Evolutionary conservation across 495 filamentous ascomycete genomes (phyloP).

Genomic region (Darksidea phi): DNA sequence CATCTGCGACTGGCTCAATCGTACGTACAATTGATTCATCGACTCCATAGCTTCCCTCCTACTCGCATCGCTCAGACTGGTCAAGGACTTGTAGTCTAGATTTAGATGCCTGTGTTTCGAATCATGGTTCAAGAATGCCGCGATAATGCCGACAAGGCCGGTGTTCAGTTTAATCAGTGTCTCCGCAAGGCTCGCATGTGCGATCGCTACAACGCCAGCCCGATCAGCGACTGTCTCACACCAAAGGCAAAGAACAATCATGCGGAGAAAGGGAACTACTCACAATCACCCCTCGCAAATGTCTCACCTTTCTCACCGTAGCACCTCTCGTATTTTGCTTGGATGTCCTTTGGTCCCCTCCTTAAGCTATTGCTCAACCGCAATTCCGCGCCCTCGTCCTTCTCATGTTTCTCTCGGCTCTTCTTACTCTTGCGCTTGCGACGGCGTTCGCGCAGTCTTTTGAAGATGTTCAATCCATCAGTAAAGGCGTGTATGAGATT

Average conservation of each 20-base stretch:
- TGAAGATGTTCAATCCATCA: slow-evolving; percentile 37
- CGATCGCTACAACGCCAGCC: slow-evolving; percentile 29
- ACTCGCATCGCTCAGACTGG: slow-evolving; percentile 42
- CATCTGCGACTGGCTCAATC: slow-evolving; percentile 34
- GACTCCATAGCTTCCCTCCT: slow-evolving; percentile 40
- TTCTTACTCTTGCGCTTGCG: slow-evolving; percentile 35
- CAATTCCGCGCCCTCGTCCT: slow-evolving; percentile 28
- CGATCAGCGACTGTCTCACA: background rate
- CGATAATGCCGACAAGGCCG: slow-evolving; percentile 46
- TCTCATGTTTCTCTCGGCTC: background rate
- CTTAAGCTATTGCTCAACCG: slow-evolving; percentile 38
- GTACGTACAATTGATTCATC: slow-evolving; percentile 38
- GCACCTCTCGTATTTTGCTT: slow-evolving; percentile 37
- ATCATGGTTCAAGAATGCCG: slow-evolving; percentile 41
- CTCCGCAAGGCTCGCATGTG: slow-evolving; percentile 42
- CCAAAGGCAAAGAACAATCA: slow-evolving; percentile 14
- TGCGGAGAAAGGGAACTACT: slow-evolving; percentile 4
- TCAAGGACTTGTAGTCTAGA: slow-evolving; percentile 44
- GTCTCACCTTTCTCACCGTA: slow-evolving; percentile 32
- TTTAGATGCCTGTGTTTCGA: slow-evolving; percentile 27
- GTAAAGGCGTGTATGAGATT: slow-evolving; percentile 37
- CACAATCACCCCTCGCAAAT: slow-evolving; percentile 44
- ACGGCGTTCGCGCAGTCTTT: slow-evolving; percentile 29
- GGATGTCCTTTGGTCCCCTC: slow-evolving; percentile 40
- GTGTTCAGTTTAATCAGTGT: slow-evolving; percentile 45